A percentile compares a stretch with the other conserved stretches of the same genome.
These are phyloP conservation scores for Pleurotus tuoliensis DNA, from an alignment of 768 basidiomycete genomes.

Conservation along the genomic window DNA sequence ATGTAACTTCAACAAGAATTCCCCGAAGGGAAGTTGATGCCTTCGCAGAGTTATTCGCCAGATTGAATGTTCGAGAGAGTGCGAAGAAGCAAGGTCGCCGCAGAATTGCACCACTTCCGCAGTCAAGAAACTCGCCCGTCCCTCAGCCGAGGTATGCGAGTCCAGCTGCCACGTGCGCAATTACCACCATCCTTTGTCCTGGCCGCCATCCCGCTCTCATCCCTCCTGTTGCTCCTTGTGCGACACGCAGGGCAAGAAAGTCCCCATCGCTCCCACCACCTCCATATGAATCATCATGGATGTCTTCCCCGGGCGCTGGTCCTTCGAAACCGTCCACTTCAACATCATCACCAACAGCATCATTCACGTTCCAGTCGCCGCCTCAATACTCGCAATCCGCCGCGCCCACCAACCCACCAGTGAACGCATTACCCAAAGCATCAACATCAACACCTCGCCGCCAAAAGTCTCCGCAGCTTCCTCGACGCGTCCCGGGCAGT, in stretches of 20 bases:
- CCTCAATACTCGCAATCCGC: conserved; percentile 4
- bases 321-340: not conserved
- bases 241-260: not conserved
- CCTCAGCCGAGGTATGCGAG: conserved; percentile 9
- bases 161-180: conserved; percentile 18
- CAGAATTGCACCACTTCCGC: not conserved
- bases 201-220: conserved; percentile 26
- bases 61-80: conserved; percentile 18
- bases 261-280: not conserved
- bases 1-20: not conserved
- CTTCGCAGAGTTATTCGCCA: conserved; percentile 17
- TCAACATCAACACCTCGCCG: not conserved
- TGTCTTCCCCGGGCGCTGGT: not conserved
- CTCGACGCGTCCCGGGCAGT: conserved; percentile 20
- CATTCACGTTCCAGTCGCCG: not conserved
- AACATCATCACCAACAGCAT: not conserved
- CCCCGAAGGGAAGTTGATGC: conserved; percentile 15
- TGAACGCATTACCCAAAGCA: too few relatives aligned
- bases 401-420: not conserved
- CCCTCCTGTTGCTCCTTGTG: not conserved
- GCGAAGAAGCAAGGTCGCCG: conserved; percentile 3
- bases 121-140: not conserved
- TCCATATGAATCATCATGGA: not conserved
- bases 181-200: conserved; percentile 14
- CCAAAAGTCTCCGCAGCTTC: conserved; percentile 20